A percentile compares a stretch with the other conserved stretches of the same genome.
Conservation (phyloP, 2,329 filamentous ascomycete species). For the Trichothecium roseum region DNA sequence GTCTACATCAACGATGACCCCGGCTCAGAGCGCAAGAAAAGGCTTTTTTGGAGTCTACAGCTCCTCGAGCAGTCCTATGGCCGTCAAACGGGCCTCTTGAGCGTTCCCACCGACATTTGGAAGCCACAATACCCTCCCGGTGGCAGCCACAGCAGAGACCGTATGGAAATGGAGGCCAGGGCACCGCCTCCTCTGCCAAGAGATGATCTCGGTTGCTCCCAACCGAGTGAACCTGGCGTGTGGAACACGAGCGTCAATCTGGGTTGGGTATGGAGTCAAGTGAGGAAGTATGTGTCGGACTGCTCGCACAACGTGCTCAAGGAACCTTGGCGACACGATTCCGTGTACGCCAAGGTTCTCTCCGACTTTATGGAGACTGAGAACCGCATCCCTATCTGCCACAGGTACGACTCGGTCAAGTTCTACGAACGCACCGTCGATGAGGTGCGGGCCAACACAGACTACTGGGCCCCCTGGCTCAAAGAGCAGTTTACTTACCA, state of each 20-base stretch:
- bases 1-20: constrained; percentile 24
- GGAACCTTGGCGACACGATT: constrained; percentile 41
- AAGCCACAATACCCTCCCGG: constrained; percentile 21
- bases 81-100: constrained; percentile 31
- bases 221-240: constrained; percentile 30
- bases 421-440: constrained; percentile 38
- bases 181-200: constrained; percentile 28
- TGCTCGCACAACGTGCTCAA: constrained; percentile 34
- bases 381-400: constrained; percentile 35
- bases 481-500: constrained; percentile 44
- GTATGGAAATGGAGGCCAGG: constrained; percentile 17
- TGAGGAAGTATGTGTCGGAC: constrained; percentile 34
- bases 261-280: constrained; percentile 40
- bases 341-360: constrained; percentile 37
- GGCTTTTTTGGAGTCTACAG: constrained; percentile 41
- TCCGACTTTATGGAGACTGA: constrained; percentile 42
- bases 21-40: constrained; percentile 31
- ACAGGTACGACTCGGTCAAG: constrained; percentile 41
- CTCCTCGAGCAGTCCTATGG: constrained; percentile 39
- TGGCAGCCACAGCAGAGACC: constrained; percentile 6
- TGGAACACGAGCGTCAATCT: constrained; percentile 39
- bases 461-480: constrained; percentile 42
- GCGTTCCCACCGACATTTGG: constrained; percentile 28
- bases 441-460: constrained; percentile 30
- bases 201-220: constrained; percentile 31